phyloP scores from a whole-genome alignment of 176 grass and related monocot species.

The Dendrocalamus sinicus region DNA sequence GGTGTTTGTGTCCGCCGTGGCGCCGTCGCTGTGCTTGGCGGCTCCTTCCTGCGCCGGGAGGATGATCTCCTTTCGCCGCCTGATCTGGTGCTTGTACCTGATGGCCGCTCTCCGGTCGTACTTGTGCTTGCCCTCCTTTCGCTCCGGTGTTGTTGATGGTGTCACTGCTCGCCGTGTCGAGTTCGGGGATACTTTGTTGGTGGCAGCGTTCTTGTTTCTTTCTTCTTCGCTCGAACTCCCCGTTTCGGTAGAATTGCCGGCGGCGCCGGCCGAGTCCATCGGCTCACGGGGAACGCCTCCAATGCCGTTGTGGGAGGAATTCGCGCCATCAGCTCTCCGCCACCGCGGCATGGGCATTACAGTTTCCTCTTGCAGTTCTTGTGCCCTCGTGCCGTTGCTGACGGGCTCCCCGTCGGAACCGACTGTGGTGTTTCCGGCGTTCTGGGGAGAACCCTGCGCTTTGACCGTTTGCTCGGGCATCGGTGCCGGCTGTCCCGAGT shows the following conservation, averaged over 20 bases:
- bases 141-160: not conserved
- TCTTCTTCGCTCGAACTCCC: not conserved
- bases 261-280: not conserved
- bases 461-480: not conserved
- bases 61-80: conserved; percentile 35
- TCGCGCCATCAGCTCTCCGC: not conserved
- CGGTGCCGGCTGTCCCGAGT: not conserved
- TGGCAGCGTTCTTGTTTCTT: not conserved
- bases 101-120: conserved; percentile 4
- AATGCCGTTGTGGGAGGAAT: not conserved
- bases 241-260: not conserved
- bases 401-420: not conserved
- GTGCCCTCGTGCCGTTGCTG: conserved; percentile 20
- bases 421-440: conserved; percentile 18
- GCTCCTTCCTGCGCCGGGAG: not conserved
- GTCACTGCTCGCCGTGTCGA: not conserved
- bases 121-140: conserved; percentile 27
- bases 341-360: not conserved
- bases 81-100: conserved; percentile 28
- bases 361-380: conserved; percentile 3
- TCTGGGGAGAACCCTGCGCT: not conserved
- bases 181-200: not conserved
- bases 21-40: conserved; percentile 2
- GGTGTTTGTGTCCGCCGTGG: not conserved
- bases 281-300: not conserved